Base-by-base conservation (phyloP, 2,329 filamentous ascomycete species). In the Diaporthe batatas region DNA sequence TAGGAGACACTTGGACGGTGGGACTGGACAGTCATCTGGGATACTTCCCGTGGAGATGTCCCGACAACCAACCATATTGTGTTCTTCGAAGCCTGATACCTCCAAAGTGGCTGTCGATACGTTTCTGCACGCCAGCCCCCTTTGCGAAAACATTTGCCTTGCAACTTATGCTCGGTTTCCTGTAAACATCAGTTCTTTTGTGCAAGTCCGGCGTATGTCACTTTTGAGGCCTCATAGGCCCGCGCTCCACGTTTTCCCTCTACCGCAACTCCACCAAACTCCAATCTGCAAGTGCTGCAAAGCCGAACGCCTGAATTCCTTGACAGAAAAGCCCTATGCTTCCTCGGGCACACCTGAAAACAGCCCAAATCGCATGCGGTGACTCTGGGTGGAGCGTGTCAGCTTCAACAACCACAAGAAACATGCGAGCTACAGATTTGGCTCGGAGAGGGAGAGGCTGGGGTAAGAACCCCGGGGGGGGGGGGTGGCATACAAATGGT, bases 401-500 rank as follows among this genome's bases (percentile, higher is more conserved):
- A 72, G 71, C 32, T 64, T 78, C 75, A 77, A 76, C 18, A 8
- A 51, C 29, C 42, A 49, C 11, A 34, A 25, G n/a, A 23, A 65
- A 6, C 3, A 23, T 32, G 16, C 14, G n/a, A 23, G 47, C 55
- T 42, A 14, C 49, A 39, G 53, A 3, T 12, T 12, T 51, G n/a
- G n/a, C 12, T 51, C 21, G 47, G 47, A n/a, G 21, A 12, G 21
- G 47, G 47, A n/a, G 21, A 12, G 21, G 39, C 39, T n/a, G 44
- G 18, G 3, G 44, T 7, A 2, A 6, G 6, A 49, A 23, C n/a
- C 1, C 1, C n/a, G 47, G 4, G n/a, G 47, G 47, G 21, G n/a
- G 25, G 47, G 51, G 67, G 68, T 25, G 67, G 91, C 95, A 83
- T 88, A 98, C 96, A 81, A 94, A 96, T 77, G 96, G 96, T 77